These are phyloP conservation scores for Schizonepeta tenuifolia DNA, from an alignment of 257 asterid genomes.

Conservation along the genomic window DNA sequence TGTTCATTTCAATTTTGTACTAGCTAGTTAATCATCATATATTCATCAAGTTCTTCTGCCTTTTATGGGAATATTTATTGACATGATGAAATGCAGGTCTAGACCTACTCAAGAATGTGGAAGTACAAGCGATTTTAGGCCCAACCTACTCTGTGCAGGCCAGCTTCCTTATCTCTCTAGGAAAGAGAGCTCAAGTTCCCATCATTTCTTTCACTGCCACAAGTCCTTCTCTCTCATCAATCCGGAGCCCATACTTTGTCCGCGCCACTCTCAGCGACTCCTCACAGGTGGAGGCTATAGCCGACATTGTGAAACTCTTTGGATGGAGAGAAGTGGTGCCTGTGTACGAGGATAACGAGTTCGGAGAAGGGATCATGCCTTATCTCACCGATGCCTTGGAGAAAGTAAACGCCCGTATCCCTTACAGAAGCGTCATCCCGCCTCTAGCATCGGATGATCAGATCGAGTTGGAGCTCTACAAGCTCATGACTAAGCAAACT, in stretches of 20 bases:
- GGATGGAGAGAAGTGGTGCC: constrained; percentile 48
- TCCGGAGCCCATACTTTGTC: constrained; percentile 40
- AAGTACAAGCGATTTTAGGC: constrained; percentile 55
- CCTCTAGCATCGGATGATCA: constrained; percentile 45
- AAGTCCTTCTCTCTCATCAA: constrained; percentile 51
- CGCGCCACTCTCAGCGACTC: constrained; percentile 42
- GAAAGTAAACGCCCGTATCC: constrained; percentile 36
- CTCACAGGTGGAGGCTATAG: constrained; percentile 41
- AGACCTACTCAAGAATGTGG: constrained; percentile 47
- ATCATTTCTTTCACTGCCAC: constrained; percentile 52
- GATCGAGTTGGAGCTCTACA: constrained; percentile 43
- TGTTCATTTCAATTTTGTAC: no score
- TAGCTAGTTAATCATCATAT: no score
- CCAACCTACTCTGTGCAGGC: constrained; percentile 50
- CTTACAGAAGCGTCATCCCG: constrained; percentile 42
- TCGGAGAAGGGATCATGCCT: constrained; percentile 53
- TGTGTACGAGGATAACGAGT: constrained; percentile 39
- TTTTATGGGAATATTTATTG: no score
- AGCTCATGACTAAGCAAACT: constrained; percentile 48
- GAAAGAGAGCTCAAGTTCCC: constrained; percentile 50
- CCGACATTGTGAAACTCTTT: constrained; percentile 37
- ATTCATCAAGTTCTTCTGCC: no score
- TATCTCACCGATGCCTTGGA: constrained; percentile 41
- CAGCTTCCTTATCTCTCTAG: constrained; percentile 45
- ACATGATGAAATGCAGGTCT: no score